Base-by-base conservation (phyloP, 2,329 filamentous ascomycete genomes). In the Apiospora kogelbergensis region DNA sequence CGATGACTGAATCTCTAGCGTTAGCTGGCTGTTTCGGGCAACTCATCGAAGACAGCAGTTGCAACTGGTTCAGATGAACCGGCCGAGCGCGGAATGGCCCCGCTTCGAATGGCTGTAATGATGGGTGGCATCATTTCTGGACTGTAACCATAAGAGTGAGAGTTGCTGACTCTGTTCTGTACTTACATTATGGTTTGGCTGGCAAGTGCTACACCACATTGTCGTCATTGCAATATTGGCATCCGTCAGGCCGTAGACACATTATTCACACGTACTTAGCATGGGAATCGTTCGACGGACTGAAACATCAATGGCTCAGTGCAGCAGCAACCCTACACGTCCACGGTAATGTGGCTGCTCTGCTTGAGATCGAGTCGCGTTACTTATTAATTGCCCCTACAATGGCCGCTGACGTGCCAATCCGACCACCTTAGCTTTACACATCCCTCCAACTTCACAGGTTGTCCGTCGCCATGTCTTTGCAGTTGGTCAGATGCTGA, bases 41-140 rank as follows among this genome's bases (percentile, higher is more conserved):
- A 60, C 53, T 37, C 53, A n/a, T 60, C 26, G 53, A 60, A 60
- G 53, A 60, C 53, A 60, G 17, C 53, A 60, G 53, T 37, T 60
- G 20, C 53, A 33, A 37, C 26, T 37, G 53, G 53, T 60, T 60
- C 53, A 60, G 53, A 60, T 37, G 53, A 60, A 60, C 53, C 53
- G 53, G 53, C 53, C 53, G 53, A 60, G 53, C 53, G 53, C 37
- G 53, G 17, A 37, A 60, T 60, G 53, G 30, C 53, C 3, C 53
- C 53, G 53, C 53, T 60, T 60, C 30, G 30, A n/a, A 7, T 45
- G 17, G 42, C n/a, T 2, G 40, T 15, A 42, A 42, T 42, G 40
- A 42, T 42, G 40, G 26, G 53, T 60, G 30, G 53, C 53, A 37
- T 60, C 30, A 33, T n/a, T 11, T 37, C 26, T n/a, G 33, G 15